phyloP scores from a whole-genome alignment of 768 basidiomycete species.

The Megacollybia marginata region DNA sequence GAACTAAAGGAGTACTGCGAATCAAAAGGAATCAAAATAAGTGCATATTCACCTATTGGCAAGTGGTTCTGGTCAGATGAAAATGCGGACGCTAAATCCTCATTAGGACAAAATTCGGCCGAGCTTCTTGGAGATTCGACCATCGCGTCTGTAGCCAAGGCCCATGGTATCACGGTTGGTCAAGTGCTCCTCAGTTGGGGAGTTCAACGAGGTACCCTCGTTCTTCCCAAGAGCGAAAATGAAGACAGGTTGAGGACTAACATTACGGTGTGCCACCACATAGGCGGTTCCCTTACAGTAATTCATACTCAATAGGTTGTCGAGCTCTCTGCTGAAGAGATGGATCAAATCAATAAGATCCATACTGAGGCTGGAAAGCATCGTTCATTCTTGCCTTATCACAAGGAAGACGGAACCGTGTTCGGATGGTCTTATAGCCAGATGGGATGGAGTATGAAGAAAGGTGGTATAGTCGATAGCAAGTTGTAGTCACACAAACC shows the following conservation, averaged over 20 bases:
- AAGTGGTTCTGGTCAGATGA: conserved; percentile 8
- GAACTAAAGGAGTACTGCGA: conserved; percentile 35
- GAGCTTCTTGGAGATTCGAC: conserved; percentile 20
- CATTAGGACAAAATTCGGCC: conserved; percentile 15
- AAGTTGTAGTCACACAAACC: no score
- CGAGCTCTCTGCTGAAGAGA: conserved; percentile 25
- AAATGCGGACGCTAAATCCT: conserved; percentile 4
- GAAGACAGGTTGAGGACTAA: conserved; percentile 36
- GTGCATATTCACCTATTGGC: conserved; percentile 42
- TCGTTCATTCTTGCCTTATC: conserved; percentile 24
- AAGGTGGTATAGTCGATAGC: conserved; percentile 14
- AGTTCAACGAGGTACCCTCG: conserved; percentile 41
- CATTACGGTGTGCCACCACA: conserved; percentile 18
- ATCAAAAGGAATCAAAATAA: conserved; percentile 31
- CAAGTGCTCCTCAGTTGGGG: conserved; percentile 54
- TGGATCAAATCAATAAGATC: conserved; percentile 28
- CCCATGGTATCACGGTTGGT: conserved; percentile 24
- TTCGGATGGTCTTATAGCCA: conserved; percentile 31
- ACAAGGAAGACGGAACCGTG: conserved; percentile 20
- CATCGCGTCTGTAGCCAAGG: conserved; percentile 19
- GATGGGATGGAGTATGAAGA: conserved; percentile 27
- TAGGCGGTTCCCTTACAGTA: conserved; percentile 7
- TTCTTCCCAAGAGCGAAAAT: conserved; percentile 48
- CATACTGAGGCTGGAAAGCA: conserved; percentile 33
- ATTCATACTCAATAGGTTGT: conserved; percentile 24